A percentile compares a stretch with the other conserved stretches of the same genome.
phyloP scores from a whole-genome alignment of 305 asterid genomes.

The Fraxinus albicans region DNA sequence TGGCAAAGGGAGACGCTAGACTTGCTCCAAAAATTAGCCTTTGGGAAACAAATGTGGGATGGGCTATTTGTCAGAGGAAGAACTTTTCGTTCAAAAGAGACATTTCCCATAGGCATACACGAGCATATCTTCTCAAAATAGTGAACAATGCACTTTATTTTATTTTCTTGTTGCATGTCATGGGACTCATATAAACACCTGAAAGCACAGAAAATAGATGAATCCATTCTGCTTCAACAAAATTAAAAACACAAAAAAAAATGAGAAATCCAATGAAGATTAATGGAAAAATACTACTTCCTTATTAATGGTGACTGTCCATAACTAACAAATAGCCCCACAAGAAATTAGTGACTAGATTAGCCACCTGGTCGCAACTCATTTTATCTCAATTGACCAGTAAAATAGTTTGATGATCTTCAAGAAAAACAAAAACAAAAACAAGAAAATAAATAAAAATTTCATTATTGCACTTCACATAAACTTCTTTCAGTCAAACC shows the following conservation, averaged over 20 bases:
- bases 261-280: neutral
- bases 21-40: constrained; percentile 65
- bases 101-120: constrained; percentile 61
- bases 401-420: neutral
- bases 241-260: constrained; percentile 26
- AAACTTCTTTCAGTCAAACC: neutral
- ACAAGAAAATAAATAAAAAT: neutral
- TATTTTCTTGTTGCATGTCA: constrained; percentile 55
- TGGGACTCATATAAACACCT: constrained; percentile 66
- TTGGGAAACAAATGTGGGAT: constrained; percentile 47
- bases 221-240: constrained; percentile 23
- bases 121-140: constrained; percentile 73
- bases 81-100: constrained; percentile 87
- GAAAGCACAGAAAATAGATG: constrained; percentile 26
- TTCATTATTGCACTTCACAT: neutral
- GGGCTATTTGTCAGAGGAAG: constrained; percentile 43
- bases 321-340: constrained; percentile 5
- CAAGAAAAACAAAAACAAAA: neutral
- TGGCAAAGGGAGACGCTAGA: constrained; percentile 56
- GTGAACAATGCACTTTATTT: constrained; percentile 80
- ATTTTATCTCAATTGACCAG: neutral
- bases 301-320: constrained; percentile 2
- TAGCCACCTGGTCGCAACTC: neutral
- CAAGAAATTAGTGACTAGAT: neutral
- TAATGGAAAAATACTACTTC: constrained; percentile 5